Evolutionary conservation across 116 monocot species (phyloP), one percentile per base, ranked within the genome.

Genomic region (Papilionanthe hybrid): DNA sequence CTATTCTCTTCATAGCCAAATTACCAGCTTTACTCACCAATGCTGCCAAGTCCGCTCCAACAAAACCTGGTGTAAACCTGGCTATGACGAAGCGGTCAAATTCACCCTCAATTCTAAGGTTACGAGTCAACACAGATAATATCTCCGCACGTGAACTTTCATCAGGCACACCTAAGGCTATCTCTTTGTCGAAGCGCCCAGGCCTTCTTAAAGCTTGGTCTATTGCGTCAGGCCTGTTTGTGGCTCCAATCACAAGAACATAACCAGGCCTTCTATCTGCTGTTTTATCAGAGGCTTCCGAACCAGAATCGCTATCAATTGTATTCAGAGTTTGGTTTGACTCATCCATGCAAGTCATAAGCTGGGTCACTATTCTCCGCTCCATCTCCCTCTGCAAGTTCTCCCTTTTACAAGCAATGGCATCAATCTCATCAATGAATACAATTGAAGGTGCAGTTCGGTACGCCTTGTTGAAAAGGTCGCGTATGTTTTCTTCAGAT

Each of bases 271-370:
- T 97, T 37, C 72, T 88, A 11, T 84, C 81, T 67, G 86, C 83
- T 42, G 53, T 74, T 48, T 89, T 42, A 13, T 73, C 29, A 20
- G 20, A 17, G 7, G 22, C 1, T 32, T 91, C 85, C 45, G 86
- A 48, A 55, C 80, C 79, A 37, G 72, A 72, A 76, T 82, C 77
- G 72, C 50, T 55, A 83, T 83, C 80, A 66, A 7, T 23, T 78
- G 83, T 82, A n/a, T 68, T 56, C 78, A 81, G 65, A 44, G 83
- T 77, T 56, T 95, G 91, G 66, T 90, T 89, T 45, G 85, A 93
- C 81, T 99, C 90, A 85, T 99, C 95, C 95, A 99, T 94, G 82
- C 99, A 99, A 44, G 91, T 99, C 91, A 99, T 95, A 67, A 99
- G 82, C 72, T 99, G 99, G 57, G 95, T 99, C 6, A 95, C 99